phyloP scores from a whole-genome alignment of 176 grass and related monocot species.

The Elaeis guineensis region DNA sequence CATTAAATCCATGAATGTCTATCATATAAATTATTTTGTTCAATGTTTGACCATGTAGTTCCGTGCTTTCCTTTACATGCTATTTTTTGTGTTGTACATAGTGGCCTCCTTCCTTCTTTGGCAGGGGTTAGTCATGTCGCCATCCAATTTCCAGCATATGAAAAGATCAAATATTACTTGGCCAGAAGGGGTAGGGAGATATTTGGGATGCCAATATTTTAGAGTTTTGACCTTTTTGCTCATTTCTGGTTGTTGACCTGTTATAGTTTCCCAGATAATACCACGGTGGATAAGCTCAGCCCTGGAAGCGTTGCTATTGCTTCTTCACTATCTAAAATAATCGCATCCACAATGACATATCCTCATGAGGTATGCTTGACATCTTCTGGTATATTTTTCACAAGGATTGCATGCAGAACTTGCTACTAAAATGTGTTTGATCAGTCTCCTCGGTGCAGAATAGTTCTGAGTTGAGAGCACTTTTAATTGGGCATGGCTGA shows the following conservation, averaged over 20 bases:
- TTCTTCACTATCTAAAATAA: slow-evolving; percentile 81
- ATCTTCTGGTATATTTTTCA: too few species aligned
- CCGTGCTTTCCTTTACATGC: slow-evolving; percentile 11
- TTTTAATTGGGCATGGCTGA: too few species aligned
- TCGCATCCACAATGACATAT: slow-evolving; percentile 70
- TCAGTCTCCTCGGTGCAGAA: too few species aligned
- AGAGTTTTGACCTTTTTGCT: slow-evolving; percentile 3
- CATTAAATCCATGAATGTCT: slow-evolving; percentile 9
- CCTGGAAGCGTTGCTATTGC: slow-evolving; percentile 46
- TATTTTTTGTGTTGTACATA: slow-evolving; percentile 35
- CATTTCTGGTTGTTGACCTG: neutral
- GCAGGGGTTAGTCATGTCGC: slow-evolving; percentile 77
- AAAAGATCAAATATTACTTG: slow-evolving; percentile 66
- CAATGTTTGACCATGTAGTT: neutral
- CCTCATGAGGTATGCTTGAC: slow-evolving; percentile 64
- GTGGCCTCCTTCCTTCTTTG: slow-evolving; percentile 78
- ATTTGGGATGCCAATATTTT: neutral
- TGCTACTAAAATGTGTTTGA: too few species aligned
- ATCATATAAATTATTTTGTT: slow-evolving; percentile 4
- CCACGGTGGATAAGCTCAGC: slow-evolving; percentile 64
- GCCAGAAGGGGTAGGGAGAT: slow-evolving; percentile 48
- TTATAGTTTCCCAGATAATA: slow-evolving; percentile 48
- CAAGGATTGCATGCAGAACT: too few species aligned
- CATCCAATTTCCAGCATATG: slow-evolving; percentile 75
- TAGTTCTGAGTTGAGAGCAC: too few species aligned